Conservation (phyloP, 75 land plant genomes). For the Selaginella tamariscina region DNA sequence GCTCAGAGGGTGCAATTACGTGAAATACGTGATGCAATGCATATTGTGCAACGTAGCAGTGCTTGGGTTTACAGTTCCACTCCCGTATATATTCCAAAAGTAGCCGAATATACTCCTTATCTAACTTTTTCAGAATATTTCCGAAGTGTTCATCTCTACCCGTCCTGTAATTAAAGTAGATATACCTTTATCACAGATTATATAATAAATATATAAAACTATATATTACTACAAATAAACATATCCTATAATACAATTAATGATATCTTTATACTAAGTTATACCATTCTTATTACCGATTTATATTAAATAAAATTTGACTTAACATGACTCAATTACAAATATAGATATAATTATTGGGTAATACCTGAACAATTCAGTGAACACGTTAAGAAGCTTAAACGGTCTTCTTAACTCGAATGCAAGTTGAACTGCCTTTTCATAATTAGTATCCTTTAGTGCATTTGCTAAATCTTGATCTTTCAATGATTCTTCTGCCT, state of each 20-base stretch:
- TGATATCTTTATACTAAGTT: no score
- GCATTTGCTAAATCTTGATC: slow-evolving; percentile 93
- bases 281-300: no score
- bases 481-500: slow-evolving; percentile 77
- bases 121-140: slow-evolving; percentile 39
- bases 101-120: slow-evolving; percentile 49
- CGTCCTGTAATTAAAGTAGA: not conserved
- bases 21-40: slow-evolving; percentile 49
- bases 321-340: not conserved
- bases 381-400: slow-evolving; percentile 59
- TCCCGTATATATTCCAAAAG: slow-evolving; percentile 79
- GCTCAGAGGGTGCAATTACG: slow-evolving; percentile 52
- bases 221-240: no score
- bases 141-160: slow-evolving; percentile 24
- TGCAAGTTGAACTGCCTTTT: slow-evolving; percentile 72
- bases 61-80: slow-evolving; percentile 90
- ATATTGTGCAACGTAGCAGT: slow-evolving; percentile 81
- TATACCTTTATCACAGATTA: no score
- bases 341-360: no score
- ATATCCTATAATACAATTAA: no score
- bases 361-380: slow-evolving; percentile 52
- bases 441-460: slow-evolving; percentile 66
- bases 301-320: no score
- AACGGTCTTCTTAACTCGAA: slow-evolving; percentile 80
- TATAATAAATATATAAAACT: no score